Evolutionary conservation across 345 rosid species (phyloP).

Genomic region (Erucastrum elatum): DNA sequence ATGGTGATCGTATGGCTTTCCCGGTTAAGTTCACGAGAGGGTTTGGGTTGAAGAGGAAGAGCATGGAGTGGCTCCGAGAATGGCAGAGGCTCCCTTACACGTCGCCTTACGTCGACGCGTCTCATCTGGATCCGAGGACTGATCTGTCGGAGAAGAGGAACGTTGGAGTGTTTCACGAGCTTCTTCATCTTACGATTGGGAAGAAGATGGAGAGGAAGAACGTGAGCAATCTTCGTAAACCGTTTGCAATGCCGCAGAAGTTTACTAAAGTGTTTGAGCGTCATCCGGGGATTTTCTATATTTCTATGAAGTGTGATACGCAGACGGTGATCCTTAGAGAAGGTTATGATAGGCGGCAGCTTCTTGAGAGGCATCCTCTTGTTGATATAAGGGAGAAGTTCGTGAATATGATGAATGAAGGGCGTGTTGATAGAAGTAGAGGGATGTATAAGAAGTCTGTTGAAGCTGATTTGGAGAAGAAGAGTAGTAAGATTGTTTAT

Average conservation of each 20-base stretch:
- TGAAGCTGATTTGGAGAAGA: conserved; percentile 7
- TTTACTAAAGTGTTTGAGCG: conserved; percentile 85
- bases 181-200: conserved; percentile 71
- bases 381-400: conserved; percentile 51
- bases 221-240: conserved; percentile 73
- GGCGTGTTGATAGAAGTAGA: conserved; percentile 63
- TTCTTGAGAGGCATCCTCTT: conserved; percentile 58
- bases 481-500: not conserved
- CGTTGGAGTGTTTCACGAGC: conserved; percentile 82
- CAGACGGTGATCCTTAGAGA: conserved; percentile 82
- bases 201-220: conserved; percentile 76
- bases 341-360: conserved; percentile 57
- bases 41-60: conserved; percentile 73
- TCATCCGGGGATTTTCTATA: conserved; percentile 84
- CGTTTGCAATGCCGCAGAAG: conserved; percentile 71
- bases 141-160: conserved; percentile 85
- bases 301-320: conserved; percentile 60
- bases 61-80: conserved; percentile 77
- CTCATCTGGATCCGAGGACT: conserved; percentile 81
- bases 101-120: conserved; percentile 61
- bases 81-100: conserved; percentile 87
- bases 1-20: conserved; percentile 51
- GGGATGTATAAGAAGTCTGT: conserved; percentile 50
- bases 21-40: conserved; percentile 81
- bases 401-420: conserved; percentile 56